Base-by-base conservation (phyloP, 2,329 filamentous ascomycete genomes). In the Leptographium flavum region DNA sequence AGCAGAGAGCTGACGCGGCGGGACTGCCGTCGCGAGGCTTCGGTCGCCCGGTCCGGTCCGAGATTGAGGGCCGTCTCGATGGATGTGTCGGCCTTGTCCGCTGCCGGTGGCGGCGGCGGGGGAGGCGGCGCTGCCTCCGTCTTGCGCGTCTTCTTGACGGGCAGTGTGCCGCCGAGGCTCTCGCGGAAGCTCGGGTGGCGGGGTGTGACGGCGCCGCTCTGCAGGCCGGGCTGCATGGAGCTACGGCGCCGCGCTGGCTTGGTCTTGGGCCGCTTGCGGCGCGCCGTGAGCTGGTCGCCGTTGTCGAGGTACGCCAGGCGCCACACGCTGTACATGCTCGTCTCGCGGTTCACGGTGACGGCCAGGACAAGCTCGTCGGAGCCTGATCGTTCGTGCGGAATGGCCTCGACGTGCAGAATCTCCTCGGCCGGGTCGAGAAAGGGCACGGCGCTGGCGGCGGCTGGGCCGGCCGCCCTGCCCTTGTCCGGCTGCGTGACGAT, bases 1-100 rank as follows among this genome's bases (percentile, higher is more conserved):
- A 95, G 70, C 63, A 94, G 74, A 15, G 90, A 96, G 65, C 92
- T 98, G 23, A 96, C 83, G 42, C 92, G 77, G 37, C 92, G 78
- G 17, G 77, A 81, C 49, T 76, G 76, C 48, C 76, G 68, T 43
- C 76, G 65, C 0, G 70, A 71, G 13, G 68, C 67, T 15, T 70
- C 67, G n/a, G 61, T 58, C 11, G 65, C 68, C 45, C 71, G 72
- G 46, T 87, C 82, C 36, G 83, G 74, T 45, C 84, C 83, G n/a
- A 90, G 63, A 1, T 81, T 76, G 3, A 81, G 73, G 3, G 80
- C 81, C 37, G 86, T 67, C 51, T 84, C 79, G 36, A 77, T 58
- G 0, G 70, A 63, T 7, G 10, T 30, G 4, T 47, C 42, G 4
- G 19, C 32, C 46, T 69, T 72, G 27, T 74, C 61, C 3, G 63